Evolutionary conservation across 331 rosid species (phyloP).

Genomic region (Dryas integrifolia): DNA sequence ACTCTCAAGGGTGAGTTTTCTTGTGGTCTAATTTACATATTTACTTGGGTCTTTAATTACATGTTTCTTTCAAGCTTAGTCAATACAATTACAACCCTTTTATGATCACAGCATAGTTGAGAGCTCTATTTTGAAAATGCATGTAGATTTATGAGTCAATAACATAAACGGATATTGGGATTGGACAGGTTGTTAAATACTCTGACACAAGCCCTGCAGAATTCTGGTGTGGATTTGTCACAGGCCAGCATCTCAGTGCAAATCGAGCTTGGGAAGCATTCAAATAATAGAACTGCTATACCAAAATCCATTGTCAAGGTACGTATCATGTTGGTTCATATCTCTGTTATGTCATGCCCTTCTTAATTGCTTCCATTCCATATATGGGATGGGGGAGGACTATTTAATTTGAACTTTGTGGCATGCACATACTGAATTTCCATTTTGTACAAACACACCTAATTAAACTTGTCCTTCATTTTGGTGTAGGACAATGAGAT

Average conservation of each 20-base stretch:
- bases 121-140: background rate
- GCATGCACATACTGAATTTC: too few relatives aligned
- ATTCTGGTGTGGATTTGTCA: constrained; percentile 93
- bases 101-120: background rate
- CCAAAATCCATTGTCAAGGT: constrained; percentile 53
- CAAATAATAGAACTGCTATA: constrained; percentile 37
- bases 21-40: constrained; percentile 5
- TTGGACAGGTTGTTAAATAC: constrained; percentile 70
- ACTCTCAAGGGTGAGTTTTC: constrained; percentile 87
- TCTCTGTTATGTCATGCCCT: background rate
- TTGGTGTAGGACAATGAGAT: constrained; percentile 51
- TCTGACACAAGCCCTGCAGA: constrained; percentile 83
- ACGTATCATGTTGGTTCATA: constrained; percentile 23
- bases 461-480: constrained; percentile 33
- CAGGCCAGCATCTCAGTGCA: constrained; percentile 87
- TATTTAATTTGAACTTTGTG: background rate
- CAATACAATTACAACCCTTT: too few relatives aligned
- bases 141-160: constrained; percentile 18
- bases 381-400: too few relatives aligned
- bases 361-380: background rate
- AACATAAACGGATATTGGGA: constrained; percentile 20
- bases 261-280: constrained; percentile 78
- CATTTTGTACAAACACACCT: background rate
- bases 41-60: background rate
- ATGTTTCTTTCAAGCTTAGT: background rate